These are phyloP conservation scores for Mortierella sp. DNA, from an alignment of 371 early-diverging fungal species.

Conservation along the genomic window DNA sequence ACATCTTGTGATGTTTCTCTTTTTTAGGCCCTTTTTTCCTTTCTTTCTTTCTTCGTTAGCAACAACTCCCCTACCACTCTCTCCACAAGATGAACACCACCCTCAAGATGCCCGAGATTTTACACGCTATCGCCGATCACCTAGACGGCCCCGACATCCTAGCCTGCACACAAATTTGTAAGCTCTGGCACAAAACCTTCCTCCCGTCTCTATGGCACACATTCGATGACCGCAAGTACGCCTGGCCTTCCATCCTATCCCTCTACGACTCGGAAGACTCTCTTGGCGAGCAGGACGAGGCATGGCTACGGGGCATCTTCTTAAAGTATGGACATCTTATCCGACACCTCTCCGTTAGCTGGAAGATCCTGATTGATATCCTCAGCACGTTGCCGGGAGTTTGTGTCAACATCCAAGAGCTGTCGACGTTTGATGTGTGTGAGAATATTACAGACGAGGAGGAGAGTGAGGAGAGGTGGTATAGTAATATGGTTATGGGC, in stretches of 20 bases:
- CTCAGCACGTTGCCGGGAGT: background rate
- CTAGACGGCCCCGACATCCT: background rate
- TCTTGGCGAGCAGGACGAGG: background rate
- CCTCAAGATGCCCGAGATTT: background rate
- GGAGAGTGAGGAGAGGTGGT: background rate
- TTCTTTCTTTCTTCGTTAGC: background rate
- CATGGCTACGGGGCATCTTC: background rate
- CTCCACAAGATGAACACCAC: background rate
- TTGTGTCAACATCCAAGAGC: background rate
- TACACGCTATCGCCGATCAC: background rate
- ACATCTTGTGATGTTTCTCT: background rate
- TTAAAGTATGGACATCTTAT: background rate
- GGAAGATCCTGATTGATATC: conserved; percentile 4
- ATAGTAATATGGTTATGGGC: background rate
- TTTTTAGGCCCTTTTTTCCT: background rate
- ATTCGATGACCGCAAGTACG: background rate
- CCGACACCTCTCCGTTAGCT: background rate
- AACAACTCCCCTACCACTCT: background rate
- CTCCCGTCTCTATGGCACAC: background rate
- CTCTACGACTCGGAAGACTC: conserved; percentile 3
- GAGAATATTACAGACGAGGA: background rate
- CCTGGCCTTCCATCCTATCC: background rate
- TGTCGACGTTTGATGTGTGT: background rate
- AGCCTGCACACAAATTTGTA: background rate
- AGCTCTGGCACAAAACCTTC: background rate